Conservation (phyloP, 2,329 filamentous ascomycete species). For the Endothia cerciana region DNA sequence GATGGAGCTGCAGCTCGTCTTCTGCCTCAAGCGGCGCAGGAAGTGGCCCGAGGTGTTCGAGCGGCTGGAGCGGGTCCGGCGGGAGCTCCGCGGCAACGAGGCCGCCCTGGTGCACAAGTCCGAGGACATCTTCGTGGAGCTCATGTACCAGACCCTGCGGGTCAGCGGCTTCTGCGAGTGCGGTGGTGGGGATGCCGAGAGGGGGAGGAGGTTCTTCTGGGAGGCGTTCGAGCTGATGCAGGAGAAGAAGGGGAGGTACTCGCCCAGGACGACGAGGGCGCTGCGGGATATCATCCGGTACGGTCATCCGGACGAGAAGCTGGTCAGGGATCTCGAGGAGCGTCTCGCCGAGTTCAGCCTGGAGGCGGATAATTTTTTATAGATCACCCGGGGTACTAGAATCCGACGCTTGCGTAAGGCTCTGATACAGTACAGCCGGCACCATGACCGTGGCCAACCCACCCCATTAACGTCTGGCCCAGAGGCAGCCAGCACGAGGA, state of each 20-base stretch:
- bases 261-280: conserved; percentile 19
- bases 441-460: no score
- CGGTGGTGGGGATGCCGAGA: conserved; percentile 12
- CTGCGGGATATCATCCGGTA: conserved; percentile 16
- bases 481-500: no score
- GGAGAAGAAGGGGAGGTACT: conserved; percentile 16
- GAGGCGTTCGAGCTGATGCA: conserved; percentile 22
- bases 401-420: no score
- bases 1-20: conserved; percentile 22
- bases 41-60: conserved; percentile 18
- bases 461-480: no score
- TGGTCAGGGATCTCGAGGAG: conserved; percentile 15
- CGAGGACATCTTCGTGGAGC: conserved; percentile 18
- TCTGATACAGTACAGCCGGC: no score
- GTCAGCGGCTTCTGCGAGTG: conserved; percentile 23
- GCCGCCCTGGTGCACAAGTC: conserved; percentile 8
- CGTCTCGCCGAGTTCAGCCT: conserved; percentile 14
- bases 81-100: conserved; percentile 20
- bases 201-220: conserved; percentile 11
- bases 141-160: conserved; percentile 23
- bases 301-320: conserved; percentile 12
- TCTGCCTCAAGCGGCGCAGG: conserved; percentile 17
- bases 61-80: conserved; percentile 11
- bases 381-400: background rate
- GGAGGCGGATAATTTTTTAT: conserved; percentile 7